Conservation (phyloP, 805 yeast genomes). For the Starmerella apis region DNA sequence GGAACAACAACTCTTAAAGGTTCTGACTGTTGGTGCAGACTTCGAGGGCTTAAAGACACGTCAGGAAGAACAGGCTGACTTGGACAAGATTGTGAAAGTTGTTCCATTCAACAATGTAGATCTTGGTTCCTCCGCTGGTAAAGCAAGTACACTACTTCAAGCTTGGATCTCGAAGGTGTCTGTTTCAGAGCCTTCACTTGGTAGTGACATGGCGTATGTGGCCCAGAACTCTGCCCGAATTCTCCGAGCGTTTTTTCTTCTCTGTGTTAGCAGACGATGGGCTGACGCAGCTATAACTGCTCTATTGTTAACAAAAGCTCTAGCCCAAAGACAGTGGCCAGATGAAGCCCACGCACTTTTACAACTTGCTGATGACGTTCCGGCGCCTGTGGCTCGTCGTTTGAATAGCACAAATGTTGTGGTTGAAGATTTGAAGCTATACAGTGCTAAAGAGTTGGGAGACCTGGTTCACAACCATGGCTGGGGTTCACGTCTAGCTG, state of each 20-base stretch:
- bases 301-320: slow-evolving; percentile 73
- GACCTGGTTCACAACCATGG: slow-evolving; percentile 75
- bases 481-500: slow-evolving; percentile 56
- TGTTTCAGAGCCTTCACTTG: slow-evolving; percentile 67
- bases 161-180: slow-evolving; percentile 69
- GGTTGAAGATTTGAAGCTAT: slow-evolving; percentile 62
- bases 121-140: slow-evolving; percentile 43
- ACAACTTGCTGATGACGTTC: slow-evolving; percentile 55
- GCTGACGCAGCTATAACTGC: slow-evolving; percentile 65
- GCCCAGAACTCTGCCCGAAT: slow-evolving; percentile 94
- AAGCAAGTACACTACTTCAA: slow-evolving; percentile 78
- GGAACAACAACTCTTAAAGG: slow-evolving; percentile 81
- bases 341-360: slow-evolving; percentile 71
- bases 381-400: slow-evolving; percentile 40
- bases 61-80: slow-evolving; percentile 74
- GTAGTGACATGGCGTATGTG: slow-evolving; percentile 81
- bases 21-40: slow-evolving; percentile 86
- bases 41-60: slow-evolving; percentile 83
- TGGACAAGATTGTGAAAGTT: slow-evolving; percentile 48
- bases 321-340: slow-evolving; percentile 79
- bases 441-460: slow-evolving; percentile 69
- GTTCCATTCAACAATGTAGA: slow-evolving; percentile 16
- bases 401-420: slow-evolving; percentile 42
- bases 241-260: slow-evolving; percentile 76
- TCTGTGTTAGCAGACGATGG: slow-evolving; percentile 87